Evolutionary conservation across 1,284 basidiomycete genomes (phyloP).

Genomic region (Volvariella surrecta): DNA sequence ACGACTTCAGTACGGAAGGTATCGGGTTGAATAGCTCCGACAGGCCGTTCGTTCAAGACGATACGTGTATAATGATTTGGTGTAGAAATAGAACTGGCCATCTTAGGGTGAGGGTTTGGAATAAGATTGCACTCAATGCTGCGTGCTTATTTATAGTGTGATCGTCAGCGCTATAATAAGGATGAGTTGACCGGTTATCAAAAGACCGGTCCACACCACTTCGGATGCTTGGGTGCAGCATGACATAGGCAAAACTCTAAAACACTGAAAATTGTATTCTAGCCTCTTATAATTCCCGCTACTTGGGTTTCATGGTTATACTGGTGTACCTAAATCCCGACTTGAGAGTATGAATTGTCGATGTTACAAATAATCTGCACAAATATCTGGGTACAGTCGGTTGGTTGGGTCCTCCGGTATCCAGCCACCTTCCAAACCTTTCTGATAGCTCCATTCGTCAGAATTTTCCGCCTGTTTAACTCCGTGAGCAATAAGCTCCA

Average conservation of each 20-base stretch:
- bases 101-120: too few relatives aligned
- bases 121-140: too few relatives aligned
- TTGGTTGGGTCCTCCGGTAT: slow-evolving; percentile 60
- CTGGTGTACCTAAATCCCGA: too few relatives aligned
- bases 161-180: too few relatives aligned
- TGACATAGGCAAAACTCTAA: too few relatives aligned
- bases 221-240: too few relatives aligned
- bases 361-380: slow-evolving; percentile 15
- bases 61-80: slow-evolving; percentile 50
- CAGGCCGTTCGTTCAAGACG: slow-evolving; percentile 68
- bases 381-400: slow-evolving; percentile 52
- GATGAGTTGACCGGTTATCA: too few relatives aligned
- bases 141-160: not conserved
- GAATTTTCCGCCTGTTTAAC: slow-evolving; percentile 51
- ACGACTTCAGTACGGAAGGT: slow-evolving; percentile 64
- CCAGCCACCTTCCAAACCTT: slow-evolving; percentile 62
- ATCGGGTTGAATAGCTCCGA: slow-evolving; percentile 50
- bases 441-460: slow-evolving; percentile 72
- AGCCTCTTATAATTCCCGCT: too few relatives aligned
- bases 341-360: too few relatives aligned
- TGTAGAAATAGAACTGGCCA: not conserved
- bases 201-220: too few relatives aligned
- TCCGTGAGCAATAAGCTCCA: slow-evolving; percentile 4
- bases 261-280: too few relatives aligned
- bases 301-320: too few relatives aligned